These are phyloP conservation scores for Naganishia kalamii DNA, from an alignment of 768 basidiomycete genomes.

Conservation along the genomic window DNA sequence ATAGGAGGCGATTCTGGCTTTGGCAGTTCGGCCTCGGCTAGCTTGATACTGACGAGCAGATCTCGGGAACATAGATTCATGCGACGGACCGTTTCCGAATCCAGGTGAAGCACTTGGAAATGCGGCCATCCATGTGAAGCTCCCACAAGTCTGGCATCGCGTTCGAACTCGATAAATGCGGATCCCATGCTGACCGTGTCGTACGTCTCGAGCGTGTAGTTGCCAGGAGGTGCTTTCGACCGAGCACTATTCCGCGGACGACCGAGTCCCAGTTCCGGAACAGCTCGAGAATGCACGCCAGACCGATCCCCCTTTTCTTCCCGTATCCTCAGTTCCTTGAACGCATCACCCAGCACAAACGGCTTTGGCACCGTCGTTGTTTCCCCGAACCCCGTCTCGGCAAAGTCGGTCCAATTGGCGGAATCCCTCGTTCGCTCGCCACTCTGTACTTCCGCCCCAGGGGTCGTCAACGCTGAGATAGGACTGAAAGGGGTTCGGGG, in stretches of 20 bases:
- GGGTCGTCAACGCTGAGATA: not conserved
- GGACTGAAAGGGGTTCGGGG: not conserved
- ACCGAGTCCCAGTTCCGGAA: not conserved
- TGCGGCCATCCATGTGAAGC: not conserved
- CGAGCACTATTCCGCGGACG: not conserved
- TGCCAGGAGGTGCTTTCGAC: no score
- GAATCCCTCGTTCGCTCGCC: not conserved
- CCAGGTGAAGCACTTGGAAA: not conserved
- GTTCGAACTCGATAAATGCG: not conserved
- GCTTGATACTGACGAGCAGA: not conserved
- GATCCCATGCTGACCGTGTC: not conserved
- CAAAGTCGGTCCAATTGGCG: slow-evolving; percentile 7
- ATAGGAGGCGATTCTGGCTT: not conserved
- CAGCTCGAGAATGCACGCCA: not conserved
- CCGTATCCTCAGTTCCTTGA: not conserved
- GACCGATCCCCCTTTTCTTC: not conserved
- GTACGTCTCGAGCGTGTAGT: not conserved
- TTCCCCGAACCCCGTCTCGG: not conserved
- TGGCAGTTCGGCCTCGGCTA: not conserved
- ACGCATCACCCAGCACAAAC: slow-evolving; percentile 5
- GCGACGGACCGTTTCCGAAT: not conserved
- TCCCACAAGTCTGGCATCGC: not conserved
- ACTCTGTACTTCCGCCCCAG: not conserved
- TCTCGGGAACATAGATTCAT: not conserved
- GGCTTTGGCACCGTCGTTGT: not conserved